Base-by-base conservation (phyloP, 345 rosid genomes). In the Rubroshorea leprosula region DNA sequence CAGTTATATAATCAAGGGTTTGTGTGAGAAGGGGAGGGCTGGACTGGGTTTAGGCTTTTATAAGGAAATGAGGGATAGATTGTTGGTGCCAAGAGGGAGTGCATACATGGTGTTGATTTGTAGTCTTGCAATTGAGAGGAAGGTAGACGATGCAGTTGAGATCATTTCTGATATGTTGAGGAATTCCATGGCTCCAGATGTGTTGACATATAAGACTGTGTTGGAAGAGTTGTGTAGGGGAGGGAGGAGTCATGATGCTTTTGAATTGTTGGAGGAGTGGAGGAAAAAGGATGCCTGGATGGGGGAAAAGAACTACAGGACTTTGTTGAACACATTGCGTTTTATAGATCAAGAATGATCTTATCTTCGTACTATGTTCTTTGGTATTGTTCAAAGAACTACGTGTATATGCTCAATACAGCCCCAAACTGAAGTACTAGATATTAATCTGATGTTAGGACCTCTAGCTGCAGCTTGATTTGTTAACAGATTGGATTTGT, bases 11-110 rank as follows among this genome's bases (percentile, higher is more conserved):
- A 77, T 79, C 2, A 84, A 83, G 49, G 98, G 97, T 49, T 68
- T 83, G 72, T 89, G 95, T 59, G 97, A 86, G 79, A 86, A 86
- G 71, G 96, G 86, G 20, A 83, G 76, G 61, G 62, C 76, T 12
- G 73, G 41, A 10, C 80, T 81, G 62, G 99, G 96, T 60, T 82
- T 86, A 18, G 83, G 76, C 71, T 79, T 89, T 74, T 92, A 76
- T 49, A 76, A 78, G 72, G 97, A 92, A 64, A 86, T 83, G 97
- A 83, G 61, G 67, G 66, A 50, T 9, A 86, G 78, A 58, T 84
- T 75, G 6, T 62, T 89, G 74, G 83, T 83, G 58, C 79, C 87
- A 0, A 74, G 69, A 65, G 82, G 80, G 38, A 80, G 91, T 67
- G 77, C 83, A 57, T 84, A 76, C 41, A 74, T 83, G 89, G 79